Base-by-base conservation (phyloP, 352 stramenopile species). In the Pythium periplocum region DNA sequence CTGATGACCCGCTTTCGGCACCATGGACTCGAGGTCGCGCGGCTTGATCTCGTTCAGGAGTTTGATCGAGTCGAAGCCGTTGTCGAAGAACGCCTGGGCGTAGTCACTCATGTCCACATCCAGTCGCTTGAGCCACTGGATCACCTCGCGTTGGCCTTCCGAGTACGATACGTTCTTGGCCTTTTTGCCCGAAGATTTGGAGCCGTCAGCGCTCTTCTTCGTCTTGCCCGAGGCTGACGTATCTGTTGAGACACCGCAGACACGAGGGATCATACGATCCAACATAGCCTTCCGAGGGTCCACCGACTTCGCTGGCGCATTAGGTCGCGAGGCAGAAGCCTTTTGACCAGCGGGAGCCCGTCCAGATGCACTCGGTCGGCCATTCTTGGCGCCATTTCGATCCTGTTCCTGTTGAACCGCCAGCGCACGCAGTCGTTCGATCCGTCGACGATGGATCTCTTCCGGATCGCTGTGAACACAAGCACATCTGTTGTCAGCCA, bases 11-110 rank as follows among this genome's bases (percentile, higher is more conserved):
- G 83, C 83, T 63, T 95, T 95, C 12, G 84, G 84, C 4, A 95
- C 75, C 47, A 95, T 63, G 2, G 59, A 64, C 10, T 82, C 75
- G 34, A 95, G 48, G 48, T 95, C 84, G 1, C 64, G 64, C 31
- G 86, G 70, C 55, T 88, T 80, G 32, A 95, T 85, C 3, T 75
- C 81, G 47, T 75, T 84, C 7, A 95, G 63, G 31, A 93, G 63
- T 61, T 95, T 90, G 53, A 95, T 84, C 48, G 82, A 92, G 53
- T 95, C 84, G 45, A 95, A 95, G 1, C 84, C 82, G 49, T 95
- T 93, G 46, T 93, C 84, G 41, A 95, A 92, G 56, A 95, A 92
- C 32, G 82, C 71, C 10, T 69, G 66, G n/a, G 73, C 78, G 55
- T 95, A 95, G 47, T 84, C 69, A 33, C 80, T 91, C 84, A 95